Base-by-base conservation (phyloP, 768 basidiomycete species). In the Leccinum subtestaceum region DNA sequence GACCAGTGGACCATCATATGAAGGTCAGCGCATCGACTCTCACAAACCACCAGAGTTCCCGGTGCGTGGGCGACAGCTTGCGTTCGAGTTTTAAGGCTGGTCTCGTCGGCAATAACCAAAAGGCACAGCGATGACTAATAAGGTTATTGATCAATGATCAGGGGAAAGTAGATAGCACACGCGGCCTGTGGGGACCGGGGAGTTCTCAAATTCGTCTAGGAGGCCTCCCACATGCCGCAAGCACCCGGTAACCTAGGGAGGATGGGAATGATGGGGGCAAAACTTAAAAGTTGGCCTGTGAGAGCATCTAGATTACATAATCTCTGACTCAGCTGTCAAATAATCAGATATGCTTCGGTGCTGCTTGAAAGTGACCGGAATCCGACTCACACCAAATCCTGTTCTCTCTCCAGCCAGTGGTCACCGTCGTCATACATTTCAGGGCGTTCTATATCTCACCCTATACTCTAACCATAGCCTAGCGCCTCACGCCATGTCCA, bases 401-500 rank as follows among this genome's bases (percentile, higher is more conserved):
- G 19, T 45, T 19, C 19, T 45, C 8, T 45, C 11, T 45, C 5
- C 19, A 45, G n/a, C 19, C 43, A 45, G 43, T 45, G 43, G 8
- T n/a, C 19, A 21, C 5, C 19, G 11, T 12, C 43, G 5, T 12
- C 43, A 45, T 21, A 19, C 11, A 12, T 19, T 21, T 12, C 19
- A 19, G 43, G 40, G 43, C 43, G 6, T 45, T 45, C 19, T 45
- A 11, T 19, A 45, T 45, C 43, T 45, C 43, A 45, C 19, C 11
- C 10, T 11, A 19, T 11, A 45, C 40, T 43, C 40, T n/a, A n/a
- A 43, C 40, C 19, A 45, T 45, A 45, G 5, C 19, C 43, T n/a
- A 45, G 19, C 43, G 43, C 43, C 19, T 45, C 19, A 32, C 56
- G 58, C 53, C 59, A 73, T 73, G 70, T 53, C 68, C 40, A 47